Base-by-base conservation (phyloP, 805 yeast genomes). In the Metschnikowia matae region DNA sequence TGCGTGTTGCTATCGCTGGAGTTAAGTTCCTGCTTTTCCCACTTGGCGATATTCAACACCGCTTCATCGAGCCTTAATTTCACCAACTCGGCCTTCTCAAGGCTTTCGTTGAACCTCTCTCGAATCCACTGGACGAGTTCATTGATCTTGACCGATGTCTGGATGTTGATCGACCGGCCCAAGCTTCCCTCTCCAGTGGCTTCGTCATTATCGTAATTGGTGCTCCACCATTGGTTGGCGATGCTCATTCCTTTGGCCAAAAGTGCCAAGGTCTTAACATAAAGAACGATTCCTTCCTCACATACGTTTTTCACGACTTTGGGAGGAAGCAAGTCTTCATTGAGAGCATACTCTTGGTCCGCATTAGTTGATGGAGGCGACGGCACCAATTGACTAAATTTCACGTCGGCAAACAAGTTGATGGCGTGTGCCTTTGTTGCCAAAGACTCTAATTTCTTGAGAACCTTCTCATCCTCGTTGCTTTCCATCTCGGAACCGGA, bases 401-500 rank as follows among this genome's bases (percentile, higher is more conserved):
- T 94, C 26, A 89, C 90, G 57, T 90, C 96, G 0, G 97, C 98
- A 71, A 85, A 90, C 32, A 89, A 74, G 55, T 84, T 83, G 18
- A 94, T 83, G 0, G 96, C 96, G 62, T 90, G 94, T 0, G 96
- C 89, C 70, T 89, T 90, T 0, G 97, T 89, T 2, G 96, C 89
- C 41, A 89, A 70, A 1, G 82, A 74, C 64, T 90, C 96, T 52
- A 91, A 71, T 49, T 76, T 73, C 26, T 52, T 67, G 66, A 60
- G 67, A 36, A 68, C 77, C 65, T 50, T 59, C 65, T 69, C 73
- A 52, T 71, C 75, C n/a, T 44, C 57, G 14, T 44, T 41, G 46
- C 20, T 59, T 43, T 40, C 40, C 17, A 23, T 18, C 17, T 48
- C 55, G 29, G 54, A 46, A 15, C 61, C 58, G 50, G 62, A 42